A percentile compares a stretch with the other conserved stretches of the same genome.
Conservation (phyloP, 768 basidiomycete species). For the Russula sp. region DNA sequence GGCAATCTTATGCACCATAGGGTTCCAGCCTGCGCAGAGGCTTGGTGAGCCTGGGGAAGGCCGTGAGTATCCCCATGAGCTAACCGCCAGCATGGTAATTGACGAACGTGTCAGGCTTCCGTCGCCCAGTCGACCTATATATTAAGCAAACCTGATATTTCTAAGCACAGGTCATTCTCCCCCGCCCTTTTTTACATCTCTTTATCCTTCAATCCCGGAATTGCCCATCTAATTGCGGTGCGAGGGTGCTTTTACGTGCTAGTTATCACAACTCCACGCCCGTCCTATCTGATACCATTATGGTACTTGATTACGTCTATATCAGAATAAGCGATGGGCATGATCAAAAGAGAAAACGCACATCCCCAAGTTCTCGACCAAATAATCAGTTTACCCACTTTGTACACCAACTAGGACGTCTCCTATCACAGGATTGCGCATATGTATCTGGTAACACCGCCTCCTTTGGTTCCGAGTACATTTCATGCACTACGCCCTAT, state of each 20-base stretch:
- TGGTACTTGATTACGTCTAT: conserved; percentile 23
- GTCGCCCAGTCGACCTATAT: conserved; percentile 25
- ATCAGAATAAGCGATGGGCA: background rate
- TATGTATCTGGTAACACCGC: background rate
- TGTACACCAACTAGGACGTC: conserved; percentile 84
- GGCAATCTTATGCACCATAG: conserved; percentile 47
- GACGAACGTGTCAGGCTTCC: conserved; percentile 19
- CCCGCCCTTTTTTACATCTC: background rate
- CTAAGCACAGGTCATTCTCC: background rate
- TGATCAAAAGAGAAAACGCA: conserved; percentile 28
- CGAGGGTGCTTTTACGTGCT: background rate
- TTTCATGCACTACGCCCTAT: conserved; percentile 35
- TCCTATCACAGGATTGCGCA: conserved; percentile 65
- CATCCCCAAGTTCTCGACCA: conserved; percentile 63
- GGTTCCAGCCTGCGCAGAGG: conserved; percentile 48
- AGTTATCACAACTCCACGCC: conserved; percentile 23
- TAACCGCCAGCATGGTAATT: background rate
- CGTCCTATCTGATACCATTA: conserved; percentile 30
- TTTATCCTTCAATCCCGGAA: background rate
- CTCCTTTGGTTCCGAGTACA: background rate
- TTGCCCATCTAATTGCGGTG: background rate
- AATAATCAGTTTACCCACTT: conserved; percentile 66
- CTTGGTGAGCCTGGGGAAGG: conserved; percentile 58
- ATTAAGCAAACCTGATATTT: conserved; percentile 9
- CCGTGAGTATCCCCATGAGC: conserved; percentile 38